These are phyloP conservation scores for Globisporangium perplexum DNA, from an alignment of 352 stramenopile genomes.

Conservation along the genomic window DNA sequence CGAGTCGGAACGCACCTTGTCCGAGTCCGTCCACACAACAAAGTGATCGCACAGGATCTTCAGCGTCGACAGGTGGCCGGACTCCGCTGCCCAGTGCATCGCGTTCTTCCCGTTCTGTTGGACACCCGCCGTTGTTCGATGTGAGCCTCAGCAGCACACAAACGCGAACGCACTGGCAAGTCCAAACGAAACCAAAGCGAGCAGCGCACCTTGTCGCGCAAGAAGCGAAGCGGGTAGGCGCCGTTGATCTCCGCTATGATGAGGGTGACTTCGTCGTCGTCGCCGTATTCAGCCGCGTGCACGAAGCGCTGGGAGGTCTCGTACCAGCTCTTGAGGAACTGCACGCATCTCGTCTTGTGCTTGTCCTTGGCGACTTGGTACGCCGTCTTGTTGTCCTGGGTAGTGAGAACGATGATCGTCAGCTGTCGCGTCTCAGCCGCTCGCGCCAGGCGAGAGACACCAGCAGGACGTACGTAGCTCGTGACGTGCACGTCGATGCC, in stretches of 20 bases:
- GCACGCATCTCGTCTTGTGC: conserved; percentile 83
- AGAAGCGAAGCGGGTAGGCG: conserved; percentile 69
- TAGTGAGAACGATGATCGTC: not conserved
- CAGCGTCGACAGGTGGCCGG: conserved; percentile 69
- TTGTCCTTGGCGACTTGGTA: conserved; percentile 88
- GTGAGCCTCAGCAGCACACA: not conserved
- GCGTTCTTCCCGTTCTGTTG: conserved; percentile 84
- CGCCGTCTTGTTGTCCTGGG: conserved; percentile 88
- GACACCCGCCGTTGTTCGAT: not conserved
- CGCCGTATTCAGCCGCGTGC: conserved; percentile 71
- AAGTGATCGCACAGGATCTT: conserved; percentile 80
- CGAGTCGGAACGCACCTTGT: conserved; percentile 55
- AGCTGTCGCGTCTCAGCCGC: no score
- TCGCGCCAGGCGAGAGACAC: not conserved
- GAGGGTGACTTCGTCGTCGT: conserved; percentile 71
- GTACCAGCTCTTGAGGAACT: conserved; percentile 87
- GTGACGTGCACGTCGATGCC: conserved; percentile 87
- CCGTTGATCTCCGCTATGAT: conserved; percentile 81
- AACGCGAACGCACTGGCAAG: no score
- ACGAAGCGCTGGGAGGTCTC: conserved; percentile 87
- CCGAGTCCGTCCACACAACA: conserved; percentile 63
- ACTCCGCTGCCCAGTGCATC: conserved; percentile 81
- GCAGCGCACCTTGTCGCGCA: conserved; percentile 74
- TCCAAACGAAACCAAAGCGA: no score
- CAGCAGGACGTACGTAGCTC: conserved; percentile 61